Evolutionary conservation across 1,284 basidiomycete species (phyloP), one percentile per base, ranked within the genome.

Genomic region (Wolfiporia cocos): DNA sequence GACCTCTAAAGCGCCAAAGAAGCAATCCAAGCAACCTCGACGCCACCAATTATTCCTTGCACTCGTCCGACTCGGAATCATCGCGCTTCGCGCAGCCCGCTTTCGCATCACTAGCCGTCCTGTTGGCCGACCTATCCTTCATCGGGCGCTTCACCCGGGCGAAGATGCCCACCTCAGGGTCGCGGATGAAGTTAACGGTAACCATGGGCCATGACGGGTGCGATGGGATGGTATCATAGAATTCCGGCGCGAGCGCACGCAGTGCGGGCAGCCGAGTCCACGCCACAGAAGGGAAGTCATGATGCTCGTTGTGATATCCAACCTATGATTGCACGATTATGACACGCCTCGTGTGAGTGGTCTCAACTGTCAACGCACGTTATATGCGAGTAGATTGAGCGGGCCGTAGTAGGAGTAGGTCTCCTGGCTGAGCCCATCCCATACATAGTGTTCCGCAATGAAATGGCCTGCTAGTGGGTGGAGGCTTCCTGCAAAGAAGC

Each of bases 271-370:
- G 76, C n/a, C 88, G 79, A 7, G 92, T 97, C 95, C 95, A 99
- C 0, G 96, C 78, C 1, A 99, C 70, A 2, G 91, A 92, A 6
- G 95, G 94, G 66, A 99, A 99, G 66, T 99, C 95, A 67, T 99
- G 95, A 65, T 99, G 95, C 61, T 99, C 95, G 66, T 98, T 97
- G 63, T 98, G 95, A 62, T 97, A 98, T 34, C 95, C 95, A 44
- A 97, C 89, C 85, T 90, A 50, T 14, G 22, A 24, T 23, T 1
- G 10, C n/a, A n/a, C 40, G 6, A 12, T 14, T 7, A 34, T 34
- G n/a, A n/a, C n/a, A n/a, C n/a, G n/a, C n/a, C n/a, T n/a, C n/a
- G n/a, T n/a, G n/a, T n/a, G n/a, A n/a, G n/a, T n/a, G n/a, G n/a
- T n/a, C 11, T 33, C 7, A 33, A 7, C 11, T 11, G 29, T 26